These are phyloP conservation scores for Ehretia macrophylla DNA, from an alignment of 257 asterid genomes.

Conservation along the genomic window DNA sequence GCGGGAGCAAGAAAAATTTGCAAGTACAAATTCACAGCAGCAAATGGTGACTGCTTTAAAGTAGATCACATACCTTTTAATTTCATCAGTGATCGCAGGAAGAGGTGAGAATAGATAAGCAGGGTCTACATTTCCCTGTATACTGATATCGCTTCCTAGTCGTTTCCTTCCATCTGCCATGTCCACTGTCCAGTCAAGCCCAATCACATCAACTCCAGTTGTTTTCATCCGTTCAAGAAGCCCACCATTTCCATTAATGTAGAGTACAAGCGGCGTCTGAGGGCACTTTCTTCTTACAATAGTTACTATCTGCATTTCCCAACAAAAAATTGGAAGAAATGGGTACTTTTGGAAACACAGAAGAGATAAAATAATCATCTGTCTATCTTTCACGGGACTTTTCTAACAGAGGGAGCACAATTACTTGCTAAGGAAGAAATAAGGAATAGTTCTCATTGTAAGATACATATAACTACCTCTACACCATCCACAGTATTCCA, in stretches of 20 bases:
- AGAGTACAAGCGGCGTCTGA: slow-evolving; percentile 79
- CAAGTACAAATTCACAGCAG: no score
- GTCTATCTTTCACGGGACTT: no score
- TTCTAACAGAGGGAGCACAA: no score
- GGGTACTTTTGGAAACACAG: not conserved
- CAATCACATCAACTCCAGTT: slow-evolving; percentile 93
- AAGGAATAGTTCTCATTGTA: no score
- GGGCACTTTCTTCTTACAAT: slow-evolving; percentile 72
- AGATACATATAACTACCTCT: no score
- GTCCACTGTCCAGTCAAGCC: slow-evolving; percentile 97
- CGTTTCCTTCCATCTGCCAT: slow-evolving; percentile 88
- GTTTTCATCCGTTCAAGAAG: slow-evolving; percentile 84
- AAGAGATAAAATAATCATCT: not conserved
- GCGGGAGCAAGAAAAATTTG: no score
- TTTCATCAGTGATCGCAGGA: slow-evolving; percentile 69
- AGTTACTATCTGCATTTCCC: slow-evolving; percentile 58
- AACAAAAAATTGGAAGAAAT: not conserved
- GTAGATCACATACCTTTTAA: slow-evolving; percentile 44
- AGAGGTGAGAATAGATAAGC: slow-evolving; percentile 81
- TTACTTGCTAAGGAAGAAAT: no score
- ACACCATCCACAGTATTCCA: no score
- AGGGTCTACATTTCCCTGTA: slow-evolving; percentile 94
- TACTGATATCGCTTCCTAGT: slow-evolving; percentile 61
- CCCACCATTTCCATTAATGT: slow-evolving; percentile 93
- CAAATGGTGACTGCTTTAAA: not conserved